phyloP scores from a whole-genome alignment of 495 filamentous ascomycete species.

The Aspergillus haitiensis region DNA sequence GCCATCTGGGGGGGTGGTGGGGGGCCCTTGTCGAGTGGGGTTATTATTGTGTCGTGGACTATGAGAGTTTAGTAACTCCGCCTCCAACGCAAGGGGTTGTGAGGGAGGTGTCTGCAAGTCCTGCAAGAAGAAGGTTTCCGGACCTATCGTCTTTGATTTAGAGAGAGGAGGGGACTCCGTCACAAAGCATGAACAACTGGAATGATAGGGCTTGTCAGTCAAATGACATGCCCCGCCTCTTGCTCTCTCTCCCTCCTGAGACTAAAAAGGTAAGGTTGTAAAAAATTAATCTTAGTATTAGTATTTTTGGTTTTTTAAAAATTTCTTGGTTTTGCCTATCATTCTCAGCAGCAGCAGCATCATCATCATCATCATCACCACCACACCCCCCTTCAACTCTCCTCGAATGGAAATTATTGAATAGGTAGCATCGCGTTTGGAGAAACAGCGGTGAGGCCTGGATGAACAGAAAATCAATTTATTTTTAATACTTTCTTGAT shows the following conservation, averaged over 20 bases:
- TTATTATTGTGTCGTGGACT: constrained; percentile 20
- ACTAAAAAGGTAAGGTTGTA: too few relatives aligned
- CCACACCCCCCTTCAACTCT: not conserved
- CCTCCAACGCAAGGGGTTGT: constrained; percentile 29
- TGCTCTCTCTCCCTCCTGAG: not conserved
- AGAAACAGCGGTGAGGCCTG: constrained; percentile 26
- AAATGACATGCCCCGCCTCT: constrained; percentile 18
- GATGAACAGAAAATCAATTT: constrained; percentile 1
- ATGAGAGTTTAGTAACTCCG: constrained; percentile 21
- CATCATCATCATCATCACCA: not conserved
- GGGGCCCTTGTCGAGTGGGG: constrained; percentile 19
- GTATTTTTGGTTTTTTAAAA: not conserved
- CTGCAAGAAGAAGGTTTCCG: constrained; percentile 27
- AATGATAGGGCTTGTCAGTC: constrained; percentile 26
- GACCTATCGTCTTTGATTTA: constrained; percentile 23
- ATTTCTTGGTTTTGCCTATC: constrained; percentile 1
- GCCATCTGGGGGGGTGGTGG: constrained; percentile 17
- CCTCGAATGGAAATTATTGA: constrained; percentile 2
- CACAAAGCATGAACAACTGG: constrained; percentile 24
- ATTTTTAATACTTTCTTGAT: not conserved
- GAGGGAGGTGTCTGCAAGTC: constrained; percentile 22
- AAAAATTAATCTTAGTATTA: not conserved
- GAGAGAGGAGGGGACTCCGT: constrained; percentile 6
- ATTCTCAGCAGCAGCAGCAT: not conserved
- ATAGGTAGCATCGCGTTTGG: not conserved